Evolutionary conservation across 441 rosid species (phyloP), one percentile per base, ranked within the genome.

Genomic region (Aquilaria agallochum): DNA sequence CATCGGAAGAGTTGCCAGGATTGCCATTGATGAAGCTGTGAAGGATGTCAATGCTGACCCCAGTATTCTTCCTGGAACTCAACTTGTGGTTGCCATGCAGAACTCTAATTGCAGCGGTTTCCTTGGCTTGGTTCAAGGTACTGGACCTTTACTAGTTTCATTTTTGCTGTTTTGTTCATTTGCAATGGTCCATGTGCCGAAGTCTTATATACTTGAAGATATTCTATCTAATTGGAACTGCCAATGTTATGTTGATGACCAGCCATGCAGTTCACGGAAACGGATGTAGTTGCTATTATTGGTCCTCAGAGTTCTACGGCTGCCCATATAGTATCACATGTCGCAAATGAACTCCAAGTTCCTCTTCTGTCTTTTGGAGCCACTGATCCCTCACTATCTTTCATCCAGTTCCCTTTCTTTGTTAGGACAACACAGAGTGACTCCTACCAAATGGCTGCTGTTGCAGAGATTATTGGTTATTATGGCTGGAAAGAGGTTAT

Each of bases 281-380:
- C 70, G 47, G 88, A 87, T 58, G 60, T 68, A 6, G 68, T 90
- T n/a, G 96, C 93, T 27, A 72, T 88, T 33, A 65, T 90, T 60
- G 98, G 98, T 55, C 98, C 98, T 1, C 97, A 90, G 61, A 82
- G 91, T 74, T 85, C 98, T 20, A 88, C 79, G 55, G 82, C 85
- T 58, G 91, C 95, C 33, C 95, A 83, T 66, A 76, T 80, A 46
- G 66, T 85, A 60, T 82, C 91, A 36, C 74, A 80, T 60, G 83
- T 87, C 61, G 91, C 97, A 20, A 87, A 79, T 27, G 93, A 93
- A 63, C 89, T 93, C 49, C 90, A 67, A 34, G 83, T 83, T 58
- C 98, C 98, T 57, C 67, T 93, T 55, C 73, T 93, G 57, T 87
- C 98, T 5, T 93, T 93, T 71, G 86, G 78, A 50, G 96, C 87